Percentiles rank a stretch among this genome's conserved stretches.
Evolutionary conservation across 257 asterid species (phyloP).

Genomic region (Mentha longifolia): DNA sequence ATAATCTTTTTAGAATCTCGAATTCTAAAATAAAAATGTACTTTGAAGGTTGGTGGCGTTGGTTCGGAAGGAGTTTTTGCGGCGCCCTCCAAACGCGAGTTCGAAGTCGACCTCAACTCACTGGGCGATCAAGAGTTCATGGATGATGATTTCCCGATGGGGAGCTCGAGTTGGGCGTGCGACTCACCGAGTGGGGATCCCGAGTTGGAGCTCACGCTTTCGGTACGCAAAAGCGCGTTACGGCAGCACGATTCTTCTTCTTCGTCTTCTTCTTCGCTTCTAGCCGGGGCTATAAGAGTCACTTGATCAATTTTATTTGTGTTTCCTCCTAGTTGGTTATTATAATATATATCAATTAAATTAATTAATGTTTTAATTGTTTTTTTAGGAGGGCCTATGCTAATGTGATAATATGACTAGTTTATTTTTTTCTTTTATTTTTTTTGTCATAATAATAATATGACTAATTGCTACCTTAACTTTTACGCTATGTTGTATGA

Average conservation of each 20-base stretch:
- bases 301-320: neutral
- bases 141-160: neutral
- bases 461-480: no score
- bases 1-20: no score
- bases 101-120: slow-evolving; percentile 44
- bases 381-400: no score
- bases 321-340: no score
- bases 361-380: neutral
- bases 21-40: neutral
- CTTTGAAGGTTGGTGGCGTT: neutral
- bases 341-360: neutral
- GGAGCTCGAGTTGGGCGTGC: slow-evolving; percentile 25
- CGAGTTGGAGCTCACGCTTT: slow-evolving; percentile 59
- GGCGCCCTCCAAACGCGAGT: neutral
- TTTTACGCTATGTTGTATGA: no score
- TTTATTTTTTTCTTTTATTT: no score
- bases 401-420: no score
- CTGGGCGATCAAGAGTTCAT: neutral
- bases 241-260: slow-evolving; percentile 12
- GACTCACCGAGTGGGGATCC: slow-evolving; percentile 27
- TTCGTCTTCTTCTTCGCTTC: slow-evolving; percentile 38
- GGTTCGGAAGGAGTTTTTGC: neutral
- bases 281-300: slow-evolving; percentile 17
- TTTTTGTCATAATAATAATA: no score
- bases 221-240: slow-evolving; percentile 42